Conservation (phyloP, 345 rosid genomes). For the Populus deltoides region DNA sequence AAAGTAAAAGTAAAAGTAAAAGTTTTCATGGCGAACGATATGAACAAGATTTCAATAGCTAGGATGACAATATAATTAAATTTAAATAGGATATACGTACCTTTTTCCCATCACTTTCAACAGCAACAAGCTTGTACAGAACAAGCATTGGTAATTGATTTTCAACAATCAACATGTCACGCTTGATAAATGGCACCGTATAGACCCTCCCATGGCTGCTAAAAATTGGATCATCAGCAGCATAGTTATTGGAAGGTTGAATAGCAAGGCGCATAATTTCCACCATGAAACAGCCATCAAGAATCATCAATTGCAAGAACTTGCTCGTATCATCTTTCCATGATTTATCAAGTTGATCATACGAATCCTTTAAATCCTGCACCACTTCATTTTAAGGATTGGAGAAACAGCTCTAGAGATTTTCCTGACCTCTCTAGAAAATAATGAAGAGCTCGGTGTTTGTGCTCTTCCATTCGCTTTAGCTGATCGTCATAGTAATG, state of each 20-base stretch:
- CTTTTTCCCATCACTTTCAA: conserved; percentile 21
- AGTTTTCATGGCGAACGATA: not conserved
- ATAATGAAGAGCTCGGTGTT: conserved; percentile 33
- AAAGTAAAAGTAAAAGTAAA: not conserved
- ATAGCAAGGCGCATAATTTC: conserved; percentile 30
- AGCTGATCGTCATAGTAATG: conserved; percentile 33
- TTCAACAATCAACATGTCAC: conserved; percentile 54
- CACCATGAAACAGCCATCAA: conserved; percentile 53
- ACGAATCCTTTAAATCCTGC: conserved; percentile 26
- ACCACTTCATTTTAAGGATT: conserved; percentile 20
- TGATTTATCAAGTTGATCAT: conserved; percentile 23
- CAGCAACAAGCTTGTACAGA: conserved; percentile 28
- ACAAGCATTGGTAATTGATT: conserved; percentile 48
- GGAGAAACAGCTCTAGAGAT: conserved; percentile 17
- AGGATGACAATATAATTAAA: not conserved
- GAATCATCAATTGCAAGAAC: conserved; percentile 43
- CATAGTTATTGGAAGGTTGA: conserved; percentile 25
- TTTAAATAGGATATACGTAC: not conserved
- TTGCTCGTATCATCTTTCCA: conserved; percentile 22
- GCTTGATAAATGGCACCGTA: conserved; percentile 35
- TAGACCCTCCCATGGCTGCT: conserved; percentile 41
- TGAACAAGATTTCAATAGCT: not conserved
- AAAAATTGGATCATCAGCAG: conserved; percentile 42
- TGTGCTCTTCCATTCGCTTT: conserved; percentile 44
- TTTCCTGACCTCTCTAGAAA: conserved; percentile 30